Evolutionary conservation across 1,139 yeast species (phyloP), one percentile per base, ranked within the genome.

Genomic region (Yamadazyma jaroonii): DNA sequence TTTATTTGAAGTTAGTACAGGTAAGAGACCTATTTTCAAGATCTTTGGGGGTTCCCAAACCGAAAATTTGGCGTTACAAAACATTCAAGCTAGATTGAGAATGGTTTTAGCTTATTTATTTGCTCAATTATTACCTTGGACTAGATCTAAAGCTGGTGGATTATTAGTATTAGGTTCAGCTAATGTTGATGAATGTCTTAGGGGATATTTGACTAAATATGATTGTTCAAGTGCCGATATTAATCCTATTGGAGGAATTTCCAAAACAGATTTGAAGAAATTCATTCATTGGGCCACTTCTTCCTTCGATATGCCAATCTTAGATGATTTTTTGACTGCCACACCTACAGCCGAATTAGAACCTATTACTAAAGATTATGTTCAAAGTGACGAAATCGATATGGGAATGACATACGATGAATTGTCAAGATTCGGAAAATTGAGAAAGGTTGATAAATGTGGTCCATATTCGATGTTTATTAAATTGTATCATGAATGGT

Each of bases 341-440:
- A 84, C 92, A 0, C 99, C 99, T 26, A 92, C 98, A 0, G 99
- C 99, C 0, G 99, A 92, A 59, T 74, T 92, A 39, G 99, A 92
- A 56, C 99, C 99, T 32, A 90, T 88, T 39, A 90, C 98, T 0
- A 80, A 84, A 48, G 74, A 80, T 43, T 90, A 92, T 53, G 95
- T 89, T 10, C 99, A 92, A 61, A 85, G 95, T 32, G 99, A 92
- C 59, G 99, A 92, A 59, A 81, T 79, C 7, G 99, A 92, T 57
- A 92, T 92, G 98, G 99, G 99, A 1, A 84, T 94, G 84, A 85
- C 96, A 0, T 92, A 92, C 55, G 96, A 89, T 46, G 98, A 92
- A 57, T 74, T 92, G 41, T 84, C 96, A 24, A 70, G 84, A 10
- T 90, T 92, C 66, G 99, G 99, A n/a, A 75, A 84, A 42, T 73